Percentiles rank a stretch among this genome's conserved stretches.
Conservation (phyloP, 148 eudicot genomes). For the Vaccinium macrocarpon region DNA sequence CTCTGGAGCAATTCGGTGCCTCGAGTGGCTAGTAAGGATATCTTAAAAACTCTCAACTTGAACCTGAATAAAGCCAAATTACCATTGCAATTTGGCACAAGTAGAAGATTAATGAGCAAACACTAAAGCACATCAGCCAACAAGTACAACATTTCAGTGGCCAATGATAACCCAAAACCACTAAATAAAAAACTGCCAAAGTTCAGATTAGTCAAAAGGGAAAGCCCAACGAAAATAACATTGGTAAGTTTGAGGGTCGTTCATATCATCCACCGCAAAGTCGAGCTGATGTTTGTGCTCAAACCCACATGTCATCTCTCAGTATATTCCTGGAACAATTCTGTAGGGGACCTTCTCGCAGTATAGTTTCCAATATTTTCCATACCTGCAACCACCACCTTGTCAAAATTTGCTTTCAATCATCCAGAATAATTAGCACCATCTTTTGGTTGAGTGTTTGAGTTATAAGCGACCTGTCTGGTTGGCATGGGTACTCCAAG, state of each 20-base stretch:
- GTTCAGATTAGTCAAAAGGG: not conserved
- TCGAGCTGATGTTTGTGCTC: slow-evolving; percentile 8
- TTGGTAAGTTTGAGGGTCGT: not conserved
- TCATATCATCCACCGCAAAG: not conserved
- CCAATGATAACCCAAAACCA: not conserved
- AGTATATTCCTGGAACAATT: slow-evolving; percentile 83
- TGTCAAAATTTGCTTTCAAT: not conserved
- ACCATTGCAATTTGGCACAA: not conserved
- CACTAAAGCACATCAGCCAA: not conserved
- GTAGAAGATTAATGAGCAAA: not conserved
- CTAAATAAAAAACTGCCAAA: not conserved
- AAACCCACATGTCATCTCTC: slow-evolving; percentile 14
- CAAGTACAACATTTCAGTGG: not conserved
- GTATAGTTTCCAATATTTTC: slow-evolving; percentile 91
- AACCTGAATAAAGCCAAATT: not conserved
- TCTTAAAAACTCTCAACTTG: not conserved
- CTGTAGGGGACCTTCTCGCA: slow-evolving; percentile 84
- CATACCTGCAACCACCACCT: slow-evolving; percentile 58
- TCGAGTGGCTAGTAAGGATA: no score
- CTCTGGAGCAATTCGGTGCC: no score
- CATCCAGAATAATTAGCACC: slow-evolving; percentile 1
- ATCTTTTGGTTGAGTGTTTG: not conserved
- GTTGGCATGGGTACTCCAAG: not conserved
- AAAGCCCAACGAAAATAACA: not conserved
- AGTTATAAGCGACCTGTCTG: not conserved